These are phyloP conservation scores for Leucocoprinus leucothites DNA, from an alignment of 768 basidiomycete species.

Conservation along the genomic window DNA sequence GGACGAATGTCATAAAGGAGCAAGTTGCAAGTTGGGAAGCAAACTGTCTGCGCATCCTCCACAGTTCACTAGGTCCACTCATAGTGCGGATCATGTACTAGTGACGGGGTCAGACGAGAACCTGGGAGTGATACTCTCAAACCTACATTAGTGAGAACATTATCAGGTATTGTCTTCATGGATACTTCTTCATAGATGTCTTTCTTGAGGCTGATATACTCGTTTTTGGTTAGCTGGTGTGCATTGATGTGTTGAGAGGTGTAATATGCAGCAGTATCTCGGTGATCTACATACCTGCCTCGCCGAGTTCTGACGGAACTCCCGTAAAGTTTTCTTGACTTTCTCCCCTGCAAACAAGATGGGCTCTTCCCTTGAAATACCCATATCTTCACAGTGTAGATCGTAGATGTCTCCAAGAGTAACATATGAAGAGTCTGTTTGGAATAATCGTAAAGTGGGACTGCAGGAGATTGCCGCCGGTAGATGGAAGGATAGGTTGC, in stretches of 20 bases:
- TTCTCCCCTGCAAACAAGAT: slow-evolving; percentile 85
- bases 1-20: slow-evolving; percentile 89
- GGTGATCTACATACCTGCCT: slow-evolving; percentile 34
- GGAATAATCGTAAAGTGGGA: slow-evolving; percentile 79
- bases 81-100: slow-evolving; percentile 93
- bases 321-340: slow-evolving; percentile 63
- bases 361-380: slow-evolving; percentile 84
- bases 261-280: not conserved
- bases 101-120: not conserved
- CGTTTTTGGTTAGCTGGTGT: slow-evolving; percentile 53
- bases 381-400: slow-evolving; percentile 71
- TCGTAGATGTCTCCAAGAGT: slow-evolving; percentile 94
- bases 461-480: slow-evolving; percentile 85
- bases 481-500: slow-evolving; percentile 88
- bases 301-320: slow-evolving; percentile 48
- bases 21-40: slow-evolving; percentile 83
- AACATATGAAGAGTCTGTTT: slow-evolving; percentile 89
- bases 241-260: not conserved
- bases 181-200: slow-evolving; percentile 88
- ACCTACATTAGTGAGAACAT: slow-evolving; percentile 77
- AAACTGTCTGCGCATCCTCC: slow-evolving; percentile 98
- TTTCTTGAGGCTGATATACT: slow-evolving; percentile 70
- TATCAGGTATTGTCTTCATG: slow-evolving; percentile 86
- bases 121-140: not conserved
- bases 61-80: slow-evolving; percentile 79